phyloP scores from a whole-genome alignment of 257 asterid species.

The Solanum bulbocastanum region DNA sequence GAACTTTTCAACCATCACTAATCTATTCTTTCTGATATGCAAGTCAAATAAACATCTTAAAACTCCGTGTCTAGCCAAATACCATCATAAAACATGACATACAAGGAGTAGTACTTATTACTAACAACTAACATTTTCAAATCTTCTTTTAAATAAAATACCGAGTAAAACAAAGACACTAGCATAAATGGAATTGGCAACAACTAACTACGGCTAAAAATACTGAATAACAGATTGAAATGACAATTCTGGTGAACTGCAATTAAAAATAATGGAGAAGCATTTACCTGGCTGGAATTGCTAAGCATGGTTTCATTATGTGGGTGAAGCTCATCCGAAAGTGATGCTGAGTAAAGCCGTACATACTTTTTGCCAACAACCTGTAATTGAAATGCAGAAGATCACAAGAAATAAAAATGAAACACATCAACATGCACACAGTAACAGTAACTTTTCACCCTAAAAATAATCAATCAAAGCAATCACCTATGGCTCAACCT shows the following conservation, averaged over 20 bases:
- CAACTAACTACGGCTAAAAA: not conserved
- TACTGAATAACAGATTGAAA: not conserved
- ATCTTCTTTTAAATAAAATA: not conserved
- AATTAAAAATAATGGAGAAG: not conserved
- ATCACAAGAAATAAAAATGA: not conserved
- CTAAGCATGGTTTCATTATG: conserved; percentile 67
- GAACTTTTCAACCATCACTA: not conserved
- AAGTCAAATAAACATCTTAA: not conserved
- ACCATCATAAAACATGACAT: not conserved
- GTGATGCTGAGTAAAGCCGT: conserved; percentile 56
- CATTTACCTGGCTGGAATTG: conserved; percentile 85
- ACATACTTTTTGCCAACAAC: conserved; percentile 50
- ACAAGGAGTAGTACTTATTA: not conserved
- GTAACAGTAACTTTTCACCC: not conserved
- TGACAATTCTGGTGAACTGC: not conserved
- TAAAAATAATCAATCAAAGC: not conserved
- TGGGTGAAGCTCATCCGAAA: conserved; percentile 49
- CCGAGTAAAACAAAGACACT: not conserved
- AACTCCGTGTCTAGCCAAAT: not conserved
- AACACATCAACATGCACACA: not conserved
- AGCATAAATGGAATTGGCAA: not conserved
- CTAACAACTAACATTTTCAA: not conserved
- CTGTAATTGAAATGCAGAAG: conserved; percentile 9
- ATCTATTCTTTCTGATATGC: not conserved
- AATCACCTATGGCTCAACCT: not conserved